Evolutionary conservation across 2,329 filamentous ascomycete genomes (phyloP), one percentile per base, ranked within the genome.

Genomic region (Phaeophleospora eucalypticola): DNA sequence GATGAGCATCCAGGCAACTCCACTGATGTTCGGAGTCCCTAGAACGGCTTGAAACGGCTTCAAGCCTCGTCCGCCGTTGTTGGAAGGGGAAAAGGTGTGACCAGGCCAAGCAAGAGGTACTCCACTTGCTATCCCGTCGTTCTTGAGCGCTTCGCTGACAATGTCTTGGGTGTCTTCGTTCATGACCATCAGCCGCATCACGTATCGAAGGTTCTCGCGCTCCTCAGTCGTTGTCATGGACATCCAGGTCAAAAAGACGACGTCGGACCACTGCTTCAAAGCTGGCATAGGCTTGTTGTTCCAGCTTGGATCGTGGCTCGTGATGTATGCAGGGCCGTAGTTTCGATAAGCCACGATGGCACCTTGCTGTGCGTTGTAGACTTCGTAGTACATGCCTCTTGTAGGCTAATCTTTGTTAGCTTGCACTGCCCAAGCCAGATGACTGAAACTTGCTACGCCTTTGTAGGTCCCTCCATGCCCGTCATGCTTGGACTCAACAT

Each of bases 1-100:
- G n/a, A 64, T 60, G 4, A 65, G 54, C 20, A 56, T 56, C 58
- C 37, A 43, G n/a, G 12, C 33, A 14, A 35, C 33, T 35, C 33
- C 33, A 16, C 4, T n/a, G 12, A 35, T 16, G 14, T 35, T 35
- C 33, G 33, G 33, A 6, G 33, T 35, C 33, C 27, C 27, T 8
- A 32, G 27, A n/a, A 32, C 27, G 27, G 27, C 27, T n/a, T 32
- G 27, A 32, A 32, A 32, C 8, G 27, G 8, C n/a, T 32, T 8
- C 27, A 32, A 32, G n/a, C n/a, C n/a, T n/a, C n/a, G n/a, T n/a
- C n/a, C n/a, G n/a, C n/a, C n/a, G 27, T 32, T 32, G 27, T n/a
- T 27, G 16, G 43, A 34, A 20, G 40, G 44, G n/a, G 16, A 38
- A 37, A 54, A 51, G 12, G 32, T 38, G 36, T 48, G 24, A 14